Base-by-base conservation (phyloP, 352 stramenopile genomes). In the Globisporangium uncinulatum region DNA sequence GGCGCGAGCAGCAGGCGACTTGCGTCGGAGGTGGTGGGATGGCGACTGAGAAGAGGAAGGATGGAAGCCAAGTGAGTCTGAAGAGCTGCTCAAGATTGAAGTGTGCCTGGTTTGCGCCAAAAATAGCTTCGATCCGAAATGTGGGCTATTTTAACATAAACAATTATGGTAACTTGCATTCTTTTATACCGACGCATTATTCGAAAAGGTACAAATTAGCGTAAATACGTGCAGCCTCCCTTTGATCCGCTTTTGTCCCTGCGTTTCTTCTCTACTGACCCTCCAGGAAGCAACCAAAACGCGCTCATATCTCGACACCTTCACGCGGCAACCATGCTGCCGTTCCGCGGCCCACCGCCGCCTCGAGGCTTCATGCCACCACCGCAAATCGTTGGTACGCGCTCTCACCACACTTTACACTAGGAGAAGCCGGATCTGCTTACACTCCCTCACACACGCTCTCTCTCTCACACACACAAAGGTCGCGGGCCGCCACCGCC, bases 261-360 rank as follows among this genome's bases (percentile, higher is more conserved):
- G 24, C 24, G 24, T 29, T 29, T 29, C 24, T 29, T 29, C 24
- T 29, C 24, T 29, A 29, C 24, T 29, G 24, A 29, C 24, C 24
- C 24, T 29, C 24, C 24, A 29, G 24, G 24, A 29, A 29, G 24
- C n/a, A n/a, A n/a, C n/a, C n/a, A n/a, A n/a, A n/a, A n/a, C n/a
- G n/a, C 24, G 24, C 24, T 29, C 24, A 29, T 29, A 29, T 29
- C 24, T 29, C 24, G 24, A 29, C 24, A 29, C 24, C 24, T 29
- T 29, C 24, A 29, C 24, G 24, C 24, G 13, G 6, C 3, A 47
- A 19, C 42, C 8, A 66, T 66, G 59, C 54, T 54, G 47, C 59
- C 59, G n/a, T 66, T 66, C 54, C 53, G 53, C n/a, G 54, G 53
- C 0, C 59, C 52, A 19, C 59, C 58, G 19, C 58, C 59, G 11